phyloP scores from a whole-genome alignment of 306 rosid genomes.

The Cucurbita pepo region DNA sequence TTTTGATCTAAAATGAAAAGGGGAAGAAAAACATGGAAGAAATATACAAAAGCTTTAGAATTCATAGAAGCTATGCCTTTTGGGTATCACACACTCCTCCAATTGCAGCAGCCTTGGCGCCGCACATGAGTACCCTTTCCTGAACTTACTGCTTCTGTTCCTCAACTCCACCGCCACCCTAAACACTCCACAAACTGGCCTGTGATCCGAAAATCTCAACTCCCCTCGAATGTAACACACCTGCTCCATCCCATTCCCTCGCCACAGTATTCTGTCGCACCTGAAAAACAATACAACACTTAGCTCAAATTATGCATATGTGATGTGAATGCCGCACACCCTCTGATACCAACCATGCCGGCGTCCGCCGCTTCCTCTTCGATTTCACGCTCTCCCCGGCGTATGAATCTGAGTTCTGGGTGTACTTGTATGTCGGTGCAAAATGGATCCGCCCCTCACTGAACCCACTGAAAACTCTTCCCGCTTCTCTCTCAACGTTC shows the following conservation, averaged over 20 bases:
- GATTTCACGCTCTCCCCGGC: conserved; percentile 73
- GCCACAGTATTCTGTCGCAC: conserved; percentile 84
- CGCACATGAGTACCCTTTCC: conserved; percentile 54
- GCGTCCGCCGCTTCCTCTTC: conserved; percentile 79
- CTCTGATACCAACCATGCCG: conserved; percentile 44
- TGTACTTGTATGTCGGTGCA: conserved; percentile 79
- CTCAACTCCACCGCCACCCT: conserved; percentile 42
- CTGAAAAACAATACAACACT: conserved; percentile 12
- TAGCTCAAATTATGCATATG: not conserved
- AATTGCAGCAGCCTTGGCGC: conserved; percentile 32
- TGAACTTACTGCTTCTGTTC: conserved; percentile 40
- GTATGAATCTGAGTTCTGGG: conserved; percentile 69
- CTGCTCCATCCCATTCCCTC: conserved; percentile 60
- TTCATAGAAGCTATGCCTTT: conserved; percentile 73
- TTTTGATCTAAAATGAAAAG: not conserved
- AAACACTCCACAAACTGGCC: conserved; percentile 68
- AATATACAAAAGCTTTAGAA: conserved; percentile 3
- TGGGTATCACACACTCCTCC: conserved; percentile 46
- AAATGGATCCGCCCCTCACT: conserved; percentile 49
- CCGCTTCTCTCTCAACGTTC: conserved; percentile 68
- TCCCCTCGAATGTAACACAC: conserved; percentile 60
- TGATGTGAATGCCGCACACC: not conserved
- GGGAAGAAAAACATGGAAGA: not conserved
- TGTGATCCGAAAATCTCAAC: conserved; percentile 73
- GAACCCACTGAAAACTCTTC: conserved; percentile 59